Percentiles rank a stretch among this genome's conserved stretches.
Evolutionary conservation across 2,329 filamentous ascomycete genomes (phyloP).

Genomic region (Pseudocercospora crystallina): DNA sequence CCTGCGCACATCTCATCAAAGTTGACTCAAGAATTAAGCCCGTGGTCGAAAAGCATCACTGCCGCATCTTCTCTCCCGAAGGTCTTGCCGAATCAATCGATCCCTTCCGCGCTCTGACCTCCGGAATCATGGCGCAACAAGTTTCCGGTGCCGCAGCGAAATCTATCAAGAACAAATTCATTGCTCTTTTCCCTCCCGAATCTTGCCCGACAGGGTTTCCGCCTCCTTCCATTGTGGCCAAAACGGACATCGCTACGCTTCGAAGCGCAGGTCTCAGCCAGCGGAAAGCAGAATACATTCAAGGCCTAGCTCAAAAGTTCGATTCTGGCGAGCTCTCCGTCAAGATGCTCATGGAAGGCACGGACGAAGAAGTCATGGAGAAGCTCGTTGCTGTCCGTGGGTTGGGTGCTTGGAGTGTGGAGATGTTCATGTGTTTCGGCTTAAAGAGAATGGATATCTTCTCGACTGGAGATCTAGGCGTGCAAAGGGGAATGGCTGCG

Average conservation of each 20-base stretch:
- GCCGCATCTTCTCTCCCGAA: slow-evolving; percentile 75
- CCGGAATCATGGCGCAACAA: slow-evolving; percentile 93
- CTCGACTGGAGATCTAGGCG: slow-evolving; percentile 84
- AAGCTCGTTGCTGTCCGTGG: slow-evolving; percentile 83
- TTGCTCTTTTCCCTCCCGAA: slow-evolving; percentile 62
- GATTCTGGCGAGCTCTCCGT: slow-evolving; percentile 70
- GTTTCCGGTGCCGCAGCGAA: slow-evolving; percentile 89
- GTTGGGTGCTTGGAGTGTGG: slow-evolving; percentile 84
- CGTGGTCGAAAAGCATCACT: slow-evolving; percentile 72
- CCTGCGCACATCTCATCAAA: slow-evolving; percentile 69
- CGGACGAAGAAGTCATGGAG: slow-evolving; percentile 82
- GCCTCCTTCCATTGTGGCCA: slow-evolving; percentile 69
- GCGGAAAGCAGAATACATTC: slow-evolving; percentile 93
- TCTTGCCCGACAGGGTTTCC: slow-evolving; percentile 60
- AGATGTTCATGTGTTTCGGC: slow-evolving; percentile 98
- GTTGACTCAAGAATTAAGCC: slow-evolving; percentile 71
- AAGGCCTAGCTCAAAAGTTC: slow-evolving; percentile 82
- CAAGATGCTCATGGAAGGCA: slow-evolving; percentile 71
- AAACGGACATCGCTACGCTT: slow-evolving; percentile 63
- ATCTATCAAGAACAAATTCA: slow-evolving; percentile 83
- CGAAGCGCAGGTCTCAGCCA: slow-evolving; percentile 86
- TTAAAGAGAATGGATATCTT: slow-evolving; percentile 94
- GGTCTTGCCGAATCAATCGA: slow-evolving; percentile 83
- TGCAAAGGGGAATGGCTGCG: slow-evolving; percentile 91
- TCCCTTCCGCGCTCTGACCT: slow-evolving; percentile 79